Base-by-base conservation (phyloP, 331 rosid genomes). In the Quercus lobata region DNA sequence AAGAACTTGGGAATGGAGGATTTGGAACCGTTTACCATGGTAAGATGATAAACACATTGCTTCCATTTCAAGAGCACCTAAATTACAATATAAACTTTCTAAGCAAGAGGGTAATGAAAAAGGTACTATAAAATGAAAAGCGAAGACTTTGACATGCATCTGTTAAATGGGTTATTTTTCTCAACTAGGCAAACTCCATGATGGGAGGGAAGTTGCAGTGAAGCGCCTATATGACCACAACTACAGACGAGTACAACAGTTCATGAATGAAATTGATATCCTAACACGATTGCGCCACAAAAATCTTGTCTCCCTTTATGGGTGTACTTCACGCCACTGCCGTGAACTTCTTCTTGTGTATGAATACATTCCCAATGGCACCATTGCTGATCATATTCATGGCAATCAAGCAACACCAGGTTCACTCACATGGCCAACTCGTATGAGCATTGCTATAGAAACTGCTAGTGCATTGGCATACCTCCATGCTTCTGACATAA, bases 1-100 rank as follows among this genome's bases (percentile, higher is more conserved):
- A 32, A 65, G 84, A 84, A 73, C 90, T 92, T 0, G 96, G 97
- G 73, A 91, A 89, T 5, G 98, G 98, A 69, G 98, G 98, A 32
- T 92, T 89, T 32, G 98, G 96, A 30, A 79, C 92, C 15, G 96
- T 91, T 21, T 89, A 89, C 78, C 57, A 82, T 54, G 97, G 97
- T 93, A 29, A 76, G 88, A 34, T 18, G 49, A 46, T 21, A 21
- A 34, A 18, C 16, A n/a, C 35, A 25, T 21, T 8, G 8, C 19
- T 27, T 78, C 15, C 10, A n/a, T 52, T 61, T 44, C 53, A 44
- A 2, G 53, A 44, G 2, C 53, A 44, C 53, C 53, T 44, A 62
- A 44, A 44, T 11, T 44, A 44, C 53, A 44, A 11, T 44, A 44
- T 44, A 44, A 44, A 44, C 53, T 44, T 44, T 30, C n/a, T 73